Evolutionary conservation across 148 eudicot species (phyloP), one percentile per base, ranked within the genome.

Genomic region (Diospyros lotus): DNA sequence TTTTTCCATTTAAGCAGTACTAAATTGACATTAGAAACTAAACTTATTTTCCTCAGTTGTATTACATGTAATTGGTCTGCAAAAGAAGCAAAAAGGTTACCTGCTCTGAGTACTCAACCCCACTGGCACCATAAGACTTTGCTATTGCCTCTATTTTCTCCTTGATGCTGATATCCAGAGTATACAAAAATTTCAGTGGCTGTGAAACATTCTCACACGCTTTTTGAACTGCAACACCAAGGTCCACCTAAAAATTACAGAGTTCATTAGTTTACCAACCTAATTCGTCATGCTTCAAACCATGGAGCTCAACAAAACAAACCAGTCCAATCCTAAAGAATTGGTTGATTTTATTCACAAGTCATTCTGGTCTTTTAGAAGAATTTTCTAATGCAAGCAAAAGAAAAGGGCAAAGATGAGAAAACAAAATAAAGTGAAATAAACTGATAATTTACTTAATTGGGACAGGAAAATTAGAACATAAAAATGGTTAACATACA

Each of bases 121-220:
- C 98, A 73, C 93, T 90, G 73, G 99, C 99, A 73, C 99, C 99
- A 69, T 96, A 96, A 56, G 99, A 96, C 77, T 69, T 93, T 65
- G 98, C 99, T 77, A 96, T 96, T 50, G 98, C 99, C 82, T 88
- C 93, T 82, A 96, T 96, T 80, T 96, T 96, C 88, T 91, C 99
- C 82, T 96, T 91, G 87, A 96, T 91, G 81, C 95, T 83, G 18
- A 76, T 72, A 70, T 96, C 98, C 76, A 93, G 76, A 55, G 99
- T 95, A 85, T 96, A 96, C 78, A 96, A 80, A 86, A 96, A 96
- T 76, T 80, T 91, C 79, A 96, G 76, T 64, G 94, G 80, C 78
- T 89, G 92, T 17, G 87, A 81, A 66, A 84, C 85, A 80, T 74
- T 89, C 82, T 96, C 98, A 72, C 99, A 96, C 58, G 99, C 99